phyloP scores from a whole-genome alignment of 148 eudicot species.

The Chenopodium quinoa region DNA sequence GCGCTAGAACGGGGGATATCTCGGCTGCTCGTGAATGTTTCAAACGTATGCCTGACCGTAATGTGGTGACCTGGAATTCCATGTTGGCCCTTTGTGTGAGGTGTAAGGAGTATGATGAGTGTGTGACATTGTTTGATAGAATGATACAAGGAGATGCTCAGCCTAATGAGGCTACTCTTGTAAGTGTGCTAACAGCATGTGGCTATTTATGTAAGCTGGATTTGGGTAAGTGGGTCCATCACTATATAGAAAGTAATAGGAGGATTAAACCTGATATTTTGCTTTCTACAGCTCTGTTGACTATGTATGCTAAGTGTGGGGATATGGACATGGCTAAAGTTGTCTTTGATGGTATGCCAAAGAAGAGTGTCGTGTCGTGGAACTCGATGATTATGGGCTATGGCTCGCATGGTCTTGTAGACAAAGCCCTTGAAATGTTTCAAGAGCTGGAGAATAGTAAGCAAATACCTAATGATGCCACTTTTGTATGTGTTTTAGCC shows the following conservation, averaged over 20 bases:
- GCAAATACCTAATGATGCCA: constrained; percentile 46
- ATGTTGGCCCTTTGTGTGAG: constrained; percentile 52
- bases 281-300: constrained; percentile 55
- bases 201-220: constrained; percentile 41
- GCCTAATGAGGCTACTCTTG: constrained; percentile 54
- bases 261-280: constrained; percentile 43
- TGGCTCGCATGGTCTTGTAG: constrained; percentile 47
- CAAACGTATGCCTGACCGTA: constrained; percentile 42
- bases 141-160: constrained; percentile 35
- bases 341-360: constrained; percentile 50
- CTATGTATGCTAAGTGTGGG: constrained; percentile 61
- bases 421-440: constrained; percentile 43
- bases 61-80: constrained; percentile 53
- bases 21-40: constrained; percentile 48
- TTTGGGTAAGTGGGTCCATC: constrained; percentile 47
- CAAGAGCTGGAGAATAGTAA: constrained; percentile 41
- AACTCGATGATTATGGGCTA: constrained; percentile 67
- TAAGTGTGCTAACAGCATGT: constrained; percentile 55
- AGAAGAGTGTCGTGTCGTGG: constrained; percentile 57
- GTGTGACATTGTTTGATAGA: constrained; percentile 46
- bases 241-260: constrained; percentile 31
- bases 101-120: constrained; percentile 38
- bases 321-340: constrained; percentile 48
- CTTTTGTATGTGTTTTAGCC: constrained; percentile 48
- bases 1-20: constrained; percentile 45